Percentiles rank a stretch among this genome's conserved stretches.
Evolutionary conservation across 257 asterid genomes (phyloP).

Genomic region (Fraxinus pennsylvanica): DNA sequence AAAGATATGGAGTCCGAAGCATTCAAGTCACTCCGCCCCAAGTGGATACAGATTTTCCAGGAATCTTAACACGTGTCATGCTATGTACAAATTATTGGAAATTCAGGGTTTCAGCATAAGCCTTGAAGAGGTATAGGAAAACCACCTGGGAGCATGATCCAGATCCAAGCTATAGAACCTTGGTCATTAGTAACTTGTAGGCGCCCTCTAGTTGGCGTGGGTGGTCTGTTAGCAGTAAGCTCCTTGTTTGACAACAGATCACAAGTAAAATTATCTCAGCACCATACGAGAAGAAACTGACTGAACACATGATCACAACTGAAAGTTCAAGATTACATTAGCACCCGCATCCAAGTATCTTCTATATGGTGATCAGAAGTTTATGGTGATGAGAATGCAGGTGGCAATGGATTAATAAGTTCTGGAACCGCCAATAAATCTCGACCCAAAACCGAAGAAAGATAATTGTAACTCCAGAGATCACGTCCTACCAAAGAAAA

Average conservation of each 20-base stretch:
- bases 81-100: slow-evolving; percentile 69
- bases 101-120: slow-evolving; percentile 57
- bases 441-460: slow-evolving; percentile 95
- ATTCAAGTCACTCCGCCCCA: slow-evolving; percentile 2
- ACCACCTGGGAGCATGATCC: slow-evolving; percentile 43
- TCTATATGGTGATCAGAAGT: slow-evolving; percentile 81
- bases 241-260: slow-evolving; percentile 47
- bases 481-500: not conserved
- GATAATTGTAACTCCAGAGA: not conserved
- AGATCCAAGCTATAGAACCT: slow-evolving; percentile 97
- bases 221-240: slow-evolving; percentile 94
- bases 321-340: slow-evolving; percentile 19
- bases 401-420: slow-evolving; percentile 86
- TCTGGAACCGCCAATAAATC: slow-evolving; percentile 99
- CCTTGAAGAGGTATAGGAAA: slow-evolving; percentile 40
- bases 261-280: not conserved
- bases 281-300: not conserved
- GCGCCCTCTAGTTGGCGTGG: slow-evolving; percentile 97
- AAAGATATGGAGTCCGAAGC: slow-evolving; percentile 31
- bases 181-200: slow-evolving; percentile 84
- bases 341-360: slow-evolving; percentile 98
- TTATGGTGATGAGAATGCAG: slow-evolving; percentile 86
- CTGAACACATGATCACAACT: not conserved
- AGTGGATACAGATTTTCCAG: slow-evolving; percentile 25
- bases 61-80: slow-evolving; percentile 40